A percentile compares a stretch with the other conserved stretches of the same genome.
phyloP scores from a whole-genome alignment of 1,284 basidiomycete species.

The Porphyrellus sp. region DNA sequence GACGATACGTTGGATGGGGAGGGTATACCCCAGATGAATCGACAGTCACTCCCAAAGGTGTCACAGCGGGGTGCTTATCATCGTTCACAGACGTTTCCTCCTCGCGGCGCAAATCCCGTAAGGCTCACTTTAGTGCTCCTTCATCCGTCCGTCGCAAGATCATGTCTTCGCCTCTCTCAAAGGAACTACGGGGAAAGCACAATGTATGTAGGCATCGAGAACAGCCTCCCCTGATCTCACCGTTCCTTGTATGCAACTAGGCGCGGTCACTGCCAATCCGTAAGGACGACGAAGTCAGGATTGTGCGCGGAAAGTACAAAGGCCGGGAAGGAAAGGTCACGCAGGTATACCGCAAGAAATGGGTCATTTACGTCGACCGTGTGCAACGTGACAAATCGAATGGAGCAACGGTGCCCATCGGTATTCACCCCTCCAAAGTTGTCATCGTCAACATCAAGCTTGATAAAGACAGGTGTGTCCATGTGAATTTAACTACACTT shows the following conservation, averaged over 20 bases:
- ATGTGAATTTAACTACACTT: not conserved
- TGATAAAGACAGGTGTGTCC: constrained; percentile 75
- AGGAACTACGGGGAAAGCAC: constrained; percentile 93
- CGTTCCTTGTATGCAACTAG: constrained; percentile 38
- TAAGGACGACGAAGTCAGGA: constrained; percentile 98
- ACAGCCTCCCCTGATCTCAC: not conserved
- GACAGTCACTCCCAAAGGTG: constrained; percentile 27
- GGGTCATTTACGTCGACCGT: constrained; percentile 98
- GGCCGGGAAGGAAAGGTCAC: constrained; percentile 97
- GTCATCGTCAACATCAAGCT: constrained; percentile 91
- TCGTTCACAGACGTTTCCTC: constrained; percentile 69
- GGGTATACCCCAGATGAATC: constrained; percentile 42
- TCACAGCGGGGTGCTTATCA: constrained; percentile 26
- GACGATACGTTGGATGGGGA: constrained; percentile 53
- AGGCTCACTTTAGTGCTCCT: constrained; percentile 93
- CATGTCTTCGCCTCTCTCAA: constrained; percentile 94
- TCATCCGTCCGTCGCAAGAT: constrained; percentile 95
- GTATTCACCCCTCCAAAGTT: constrained; percentile 96
- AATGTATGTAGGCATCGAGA: constrained; percentile 60
- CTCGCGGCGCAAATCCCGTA: constrained; percentile 93
- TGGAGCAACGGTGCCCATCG: constrained; percentile 90
- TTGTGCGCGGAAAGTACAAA: constrained; percentile 96
- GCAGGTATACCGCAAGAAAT: constrained; percentile 99
- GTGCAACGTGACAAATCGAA: constrained; percentile 98
- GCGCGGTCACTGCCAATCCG: constrained; percentile 92